Conservation (phyloP, 371 early-diverging fungal genomes). For the Mortierella sp. region DNA sequence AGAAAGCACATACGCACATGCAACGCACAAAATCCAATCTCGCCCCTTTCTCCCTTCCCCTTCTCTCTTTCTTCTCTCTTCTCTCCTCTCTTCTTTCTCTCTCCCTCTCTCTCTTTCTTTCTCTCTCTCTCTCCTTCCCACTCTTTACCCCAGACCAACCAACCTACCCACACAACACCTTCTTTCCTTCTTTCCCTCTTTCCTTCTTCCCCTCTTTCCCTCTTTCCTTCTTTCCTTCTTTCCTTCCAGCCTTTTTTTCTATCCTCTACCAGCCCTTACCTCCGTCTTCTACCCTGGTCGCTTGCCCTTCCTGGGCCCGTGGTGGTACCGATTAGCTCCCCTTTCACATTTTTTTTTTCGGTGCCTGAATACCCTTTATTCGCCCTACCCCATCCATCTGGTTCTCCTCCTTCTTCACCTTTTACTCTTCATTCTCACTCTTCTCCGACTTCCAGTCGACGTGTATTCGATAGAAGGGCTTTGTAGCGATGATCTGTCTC, state of each 20-base stretch:
- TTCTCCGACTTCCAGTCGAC: background rate
- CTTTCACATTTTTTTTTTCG: too few species aligned
- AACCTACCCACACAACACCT: too few species aligned
- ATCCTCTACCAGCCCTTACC: background rate
- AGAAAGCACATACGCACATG: background rate
- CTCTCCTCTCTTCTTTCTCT: background rate
- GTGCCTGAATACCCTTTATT: background rate
- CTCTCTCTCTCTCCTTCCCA: background rate
- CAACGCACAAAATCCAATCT: background rate
- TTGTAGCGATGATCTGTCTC: too few species aligned
- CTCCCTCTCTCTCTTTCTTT: background rate
- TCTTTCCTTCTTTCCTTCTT: background rate
- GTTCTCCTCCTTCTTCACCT: background rate
- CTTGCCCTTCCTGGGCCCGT: background rate
- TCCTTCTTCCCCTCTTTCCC: slow-evolving; percentile 1
- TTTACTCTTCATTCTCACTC: background rate
- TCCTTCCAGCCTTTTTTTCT: background rate
- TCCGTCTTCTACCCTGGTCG: background rate
- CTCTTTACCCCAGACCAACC: background rate
- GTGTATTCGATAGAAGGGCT: too few species aligned
- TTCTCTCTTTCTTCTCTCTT: background rate
- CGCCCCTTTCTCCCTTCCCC: background rate
- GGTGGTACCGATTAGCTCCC: background rate
- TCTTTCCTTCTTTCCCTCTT: slow-evolving; percentile 3
- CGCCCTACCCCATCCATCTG: background rate